Evolutionary conservation across 192 early-diverging fungal species (phyloP).

Genomic region (Mortierella hygrophila): DNA sequence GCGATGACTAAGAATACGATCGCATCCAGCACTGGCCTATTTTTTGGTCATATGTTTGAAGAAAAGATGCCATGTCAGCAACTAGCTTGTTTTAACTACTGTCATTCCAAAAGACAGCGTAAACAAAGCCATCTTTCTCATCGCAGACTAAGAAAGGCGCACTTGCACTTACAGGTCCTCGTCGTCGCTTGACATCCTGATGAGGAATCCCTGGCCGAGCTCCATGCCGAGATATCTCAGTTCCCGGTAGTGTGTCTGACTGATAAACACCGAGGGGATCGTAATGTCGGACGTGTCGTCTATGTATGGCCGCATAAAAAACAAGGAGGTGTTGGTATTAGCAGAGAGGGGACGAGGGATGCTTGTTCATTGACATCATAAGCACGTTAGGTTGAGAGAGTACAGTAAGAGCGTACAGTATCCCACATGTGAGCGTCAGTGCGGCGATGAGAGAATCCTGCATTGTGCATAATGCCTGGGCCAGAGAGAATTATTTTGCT

Average conservation of each 20-base stretch:
- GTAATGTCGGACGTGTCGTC: conserved; percentile 87
- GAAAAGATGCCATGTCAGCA: neutral
- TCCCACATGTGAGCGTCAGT: neutral
- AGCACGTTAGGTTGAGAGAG: neutral
- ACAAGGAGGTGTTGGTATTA: conserved; percentile 9
- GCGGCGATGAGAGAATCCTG: neutral
- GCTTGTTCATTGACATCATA: neutral
- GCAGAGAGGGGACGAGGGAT: neutral
- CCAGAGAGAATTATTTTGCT: neutral
- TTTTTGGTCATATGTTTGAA: neutral
- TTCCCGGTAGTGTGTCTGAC: conserved; percentile 73
- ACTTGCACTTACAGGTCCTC: conserved; percentile 34
- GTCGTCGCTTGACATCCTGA: conserved; percentile 35
- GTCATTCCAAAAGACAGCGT: neutral
- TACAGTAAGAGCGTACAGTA: neutral
- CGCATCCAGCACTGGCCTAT: conserved; percentile 81
- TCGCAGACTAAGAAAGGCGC: neutral
- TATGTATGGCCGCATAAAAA: conserved; percentile 24
- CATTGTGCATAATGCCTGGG: no score
- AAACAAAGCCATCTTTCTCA: neutral
- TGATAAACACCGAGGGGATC: conserved; percentile 92
- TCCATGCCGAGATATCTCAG: conserved; percentile 61
- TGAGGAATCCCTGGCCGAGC: conserved; percentile 38
- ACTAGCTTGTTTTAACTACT: neutral
- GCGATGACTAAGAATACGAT: conserved; percentile 85